Evolutionary conservation across 225 moss, liverwort and hornwort species (phyloP), one percentile per base, ranked within the genome.

Genomic region (Polytrichum commune): DNA sequence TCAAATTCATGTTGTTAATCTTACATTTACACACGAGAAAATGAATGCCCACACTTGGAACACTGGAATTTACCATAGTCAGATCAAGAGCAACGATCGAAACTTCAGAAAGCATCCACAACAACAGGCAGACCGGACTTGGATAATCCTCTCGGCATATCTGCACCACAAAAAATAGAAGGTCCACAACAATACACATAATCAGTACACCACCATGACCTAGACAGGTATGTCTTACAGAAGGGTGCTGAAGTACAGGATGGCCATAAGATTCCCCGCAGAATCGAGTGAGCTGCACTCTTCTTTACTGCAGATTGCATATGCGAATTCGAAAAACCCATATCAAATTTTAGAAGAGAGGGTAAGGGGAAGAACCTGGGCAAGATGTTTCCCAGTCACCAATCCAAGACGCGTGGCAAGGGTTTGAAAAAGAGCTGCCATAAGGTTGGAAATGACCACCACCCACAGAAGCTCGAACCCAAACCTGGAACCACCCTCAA

Each of bases 131-230:
- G 29, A 92, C 87, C 53, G 83, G 83, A 53, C 75, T 75, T 57
- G 94, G 94, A 46, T 92, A 85, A 75, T 95, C 94, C 71, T 95
- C 92, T 72, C 89, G 83, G 73, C 92, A 95, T 29, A 95, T 85
- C 94, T 95, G 90, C 83, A 74, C 18, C 55, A 60, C 19, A 27
- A 7, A 24, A 60, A 23, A 60, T 60, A 60, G 24, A 16, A 46
- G 24, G 58, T 8, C 58, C 5, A 58, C 7, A 57, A 22, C 64
- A 64, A 29, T 30, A 16, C 8, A 64, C 30, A 18, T 27, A 27
- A 27, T 30, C 27, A 19, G 62, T 62, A 22, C 5, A 62, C 62
- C 46, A 46, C 13, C 46, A 13, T 46, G 38, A 38, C 38, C 38
- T 38, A 38, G 38, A 22, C 61, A 22, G 22, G 10, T 13, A 22